Evolutionary conservation across 257 asterid species (phyloP), one percentile per base, ranked within the genome.

Genomic region (Lycium ferocissimum): DNA sequence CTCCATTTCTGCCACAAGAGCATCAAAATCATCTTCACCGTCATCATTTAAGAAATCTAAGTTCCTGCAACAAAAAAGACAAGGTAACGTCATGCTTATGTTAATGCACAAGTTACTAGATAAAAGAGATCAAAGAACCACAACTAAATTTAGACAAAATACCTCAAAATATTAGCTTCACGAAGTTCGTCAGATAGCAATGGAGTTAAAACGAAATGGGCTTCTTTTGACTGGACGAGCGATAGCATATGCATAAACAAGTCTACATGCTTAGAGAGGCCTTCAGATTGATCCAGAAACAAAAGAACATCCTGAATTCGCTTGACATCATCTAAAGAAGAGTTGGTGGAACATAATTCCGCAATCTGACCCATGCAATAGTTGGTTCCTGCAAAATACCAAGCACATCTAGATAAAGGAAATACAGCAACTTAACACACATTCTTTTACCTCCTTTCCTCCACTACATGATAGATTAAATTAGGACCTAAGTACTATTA

Each of bases 1-100:
- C 93, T 95, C 98, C 99, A 95, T 92, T 86, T 97, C 99, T 38
- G 94, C 98, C 88, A 97, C 91, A 87, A 97, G 87, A 87, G 91
- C 91, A 90, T 95, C 98, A 87, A 97, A 94, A 92, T 97, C 98
- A 87, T 93, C 98, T 88, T 90, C 94, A 40, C 87, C 89, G 0
- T 87, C 93, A 61, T 92, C 98, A 70, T 86, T 89, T 58, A 90
- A 83, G 88, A 88, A 82, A 85, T 92, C 92, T 83, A 93, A 85
- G 89, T 89, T 92, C 91, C 99, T 92, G 91, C 87, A 83, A 84
- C 84, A 81, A 73, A 67, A 85, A 69, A 71, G 88, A 87, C 83
- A 57, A 73, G 57, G 83, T 75, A 71, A 75, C 75, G 33, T 53
- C 11, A 79, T 37, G 82, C 61, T 13, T 76, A 76, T 10, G 40